Base-by-base conservation (phyloP, 2,329 filamentous ascomycete species). In the Ophiocordyceps camponoti-floridani region DNA sequence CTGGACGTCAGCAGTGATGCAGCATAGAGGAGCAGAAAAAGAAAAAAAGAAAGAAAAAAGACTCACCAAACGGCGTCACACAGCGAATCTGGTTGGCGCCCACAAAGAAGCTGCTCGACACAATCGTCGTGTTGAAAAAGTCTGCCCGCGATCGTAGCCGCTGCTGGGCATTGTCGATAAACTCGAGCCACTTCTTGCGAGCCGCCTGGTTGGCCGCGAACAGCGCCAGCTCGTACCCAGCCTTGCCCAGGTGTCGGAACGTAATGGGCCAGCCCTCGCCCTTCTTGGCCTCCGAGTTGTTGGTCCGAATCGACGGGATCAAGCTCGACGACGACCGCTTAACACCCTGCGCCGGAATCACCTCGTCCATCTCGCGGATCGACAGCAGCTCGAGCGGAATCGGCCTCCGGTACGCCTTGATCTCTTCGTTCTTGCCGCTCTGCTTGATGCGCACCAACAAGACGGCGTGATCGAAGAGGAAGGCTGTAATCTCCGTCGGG, bases 361-460 rank as follows among this genome's bases (percentile, higher is more conserved):
- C 80, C 58, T 95, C 87, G 44, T 96, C 89, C 89, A 98, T 96
- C 58, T 96, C 89, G 44, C 83, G 81, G 52, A 98, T 96, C 23
- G 91, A 80, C 14, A 98, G 72, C 7, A 98, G 71, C 59, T 98
- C 91, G 30, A 98, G 67, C 13, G 91, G 91, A 52, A 98, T 98
- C 1, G 91, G 91, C 50, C 78, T 85, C 55, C 87, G 78, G 62
- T 96, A 96, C 1, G 94, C 91, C 58, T 93, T 91, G 49, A 93
- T 81, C 58, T 96, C 89, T 60, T 98, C 91, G 40, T 77, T 77
- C 67, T 96, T 96, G 60, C 91, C 94, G 47, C 84, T 83, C 47
- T 82, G 81, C 66, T 96, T 98, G 51, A 88, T 81, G 44, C 88
- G 77, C 51, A 95, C 91, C 38, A 98, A 72, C 33, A 98, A 70